phyloP scores from a whole-genome alignment of 140 eudicot genomes.

The Stevia rebaudiana region DNA sequence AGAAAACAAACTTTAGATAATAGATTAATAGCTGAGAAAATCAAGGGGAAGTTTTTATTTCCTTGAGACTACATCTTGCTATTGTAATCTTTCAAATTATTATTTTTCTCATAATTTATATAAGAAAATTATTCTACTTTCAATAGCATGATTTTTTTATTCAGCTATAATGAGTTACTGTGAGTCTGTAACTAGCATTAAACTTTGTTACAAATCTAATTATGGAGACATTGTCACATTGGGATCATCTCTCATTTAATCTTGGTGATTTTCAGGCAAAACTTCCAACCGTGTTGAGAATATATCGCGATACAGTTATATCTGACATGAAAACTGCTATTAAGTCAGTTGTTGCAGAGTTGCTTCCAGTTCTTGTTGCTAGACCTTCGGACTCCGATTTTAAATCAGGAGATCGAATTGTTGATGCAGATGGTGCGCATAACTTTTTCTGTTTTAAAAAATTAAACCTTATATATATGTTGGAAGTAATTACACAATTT shows the following conservation, averaged over 20 bases:
- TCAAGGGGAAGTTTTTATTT: neutral
- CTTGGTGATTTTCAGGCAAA: slow-evolving; percentile 58
- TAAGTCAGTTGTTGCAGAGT: slow-evolving; percentile 65
- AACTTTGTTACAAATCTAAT: neutral
- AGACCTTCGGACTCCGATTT: slow-evolving; percentile 56
- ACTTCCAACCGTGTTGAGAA: slow-evolving; percentile 83
- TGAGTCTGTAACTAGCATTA: slow-evolving; percentile 1
- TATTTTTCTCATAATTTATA: neutral
- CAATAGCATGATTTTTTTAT: slow-evolving; percentile 2
- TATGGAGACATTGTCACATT: slow-evolving; percentile 1
- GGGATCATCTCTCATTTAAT: slow-evolving; percentile 12
- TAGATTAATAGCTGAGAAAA: slow-evolving; percentile 7
- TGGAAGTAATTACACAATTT: neutral
- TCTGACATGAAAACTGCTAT: slow-evolving; percentile 90
- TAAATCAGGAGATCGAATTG: slow-evolving; percentile 51
- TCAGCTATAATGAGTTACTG: neutral
- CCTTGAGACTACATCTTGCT: neutral
- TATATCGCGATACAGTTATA: slow-evolving; percentile 84
- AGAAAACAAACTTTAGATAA: slow-evolving; percentile 1
- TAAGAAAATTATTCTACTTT: slow-evolving; percentile 9
- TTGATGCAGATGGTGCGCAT: slow-evolving; percentile 73
- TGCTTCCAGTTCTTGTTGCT: slow-evolving; percentile 64
- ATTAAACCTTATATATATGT: neutral
- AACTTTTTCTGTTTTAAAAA: neutral
- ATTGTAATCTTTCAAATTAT: neutral